These are phyloP conservation scores for Alternaria solani DNA, from an alignment of 2,329 filamentous ascomycete genomes.

Conservation along the genomic window DNA sequence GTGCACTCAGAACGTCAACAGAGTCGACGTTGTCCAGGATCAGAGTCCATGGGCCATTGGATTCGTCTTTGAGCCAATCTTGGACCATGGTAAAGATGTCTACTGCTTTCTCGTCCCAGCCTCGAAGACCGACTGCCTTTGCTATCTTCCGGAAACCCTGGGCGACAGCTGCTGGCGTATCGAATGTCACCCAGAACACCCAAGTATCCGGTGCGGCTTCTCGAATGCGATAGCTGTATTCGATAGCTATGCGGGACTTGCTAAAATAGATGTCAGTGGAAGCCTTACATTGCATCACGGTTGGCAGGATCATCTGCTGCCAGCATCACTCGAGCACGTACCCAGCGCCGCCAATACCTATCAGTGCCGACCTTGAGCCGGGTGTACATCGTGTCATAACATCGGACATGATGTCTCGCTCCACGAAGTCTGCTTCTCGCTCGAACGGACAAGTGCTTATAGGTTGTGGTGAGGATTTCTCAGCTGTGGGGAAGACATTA, in stretches of 20 bases:
- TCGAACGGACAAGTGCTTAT: background rate
- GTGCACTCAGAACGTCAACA: conserved; percentile 14
- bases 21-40: conserved; percentile 46
- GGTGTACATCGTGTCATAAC: background rate
- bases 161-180: background rate
- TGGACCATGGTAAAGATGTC: conserved; percentile 23
- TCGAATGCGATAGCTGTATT: background rate
- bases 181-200: background rate
- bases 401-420: background rate
- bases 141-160: conserved; percentile 38
- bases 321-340: background rate
- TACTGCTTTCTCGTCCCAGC: conserved; percentile 31
- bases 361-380: background rate
- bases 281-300: background rate
- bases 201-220: background rate
- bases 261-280: background rate
- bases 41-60: conserved; percentile 39
- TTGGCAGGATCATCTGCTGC: background rate
- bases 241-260: background rate
- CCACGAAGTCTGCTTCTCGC: background rate
- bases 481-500: conserved; percentile 7
- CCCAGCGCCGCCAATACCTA: conserved; percentile 1
- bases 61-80: conserved; percentile 32
- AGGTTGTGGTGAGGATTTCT: conserved; percentile 4
- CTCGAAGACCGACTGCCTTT: conserved; percentile 27